These are phyloP conservation scores for Phaeosphaeriaceae sp. DNA, from an alignment of 2,329 filamentous ascomycete genomes.

Conservation along the genomic window DNA sequence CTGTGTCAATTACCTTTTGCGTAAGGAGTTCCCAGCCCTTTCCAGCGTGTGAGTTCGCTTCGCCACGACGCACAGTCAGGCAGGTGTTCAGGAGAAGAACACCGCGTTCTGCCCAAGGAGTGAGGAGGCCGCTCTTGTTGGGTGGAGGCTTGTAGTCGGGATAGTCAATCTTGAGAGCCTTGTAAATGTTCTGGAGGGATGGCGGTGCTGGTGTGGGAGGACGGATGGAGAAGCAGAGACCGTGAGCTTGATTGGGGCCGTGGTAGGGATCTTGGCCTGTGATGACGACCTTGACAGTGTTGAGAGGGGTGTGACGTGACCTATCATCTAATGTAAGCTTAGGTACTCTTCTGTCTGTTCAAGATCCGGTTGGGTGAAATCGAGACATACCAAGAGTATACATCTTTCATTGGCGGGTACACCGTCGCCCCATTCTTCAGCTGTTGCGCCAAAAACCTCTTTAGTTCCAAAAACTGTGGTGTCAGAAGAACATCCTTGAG, in stretches of 20 bases:
- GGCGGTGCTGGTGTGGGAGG: slow-evolving; percentile 88
- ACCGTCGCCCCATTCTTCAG: slow-evolving; percentile 74
- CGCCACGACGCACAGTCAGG: slow-evolving; percentile 87
- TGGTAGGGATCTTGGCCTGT: slow-evolving; percentile 98
- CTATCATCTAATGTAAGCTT: slow-evolving; percentile 55
- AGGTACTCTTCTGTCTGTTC: too few relatives aligned
- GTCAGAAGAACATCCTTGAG: slow-evolving; percentile 85
- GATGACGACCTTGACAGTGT: slow-evolving; percentile 89
- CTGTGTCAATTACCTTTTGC: slow-evolving; percentile 86
- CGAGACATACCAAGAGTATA: slow-evolving; percentile 86
- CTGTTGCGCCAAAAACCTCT: slow-evolving; percentile 84
- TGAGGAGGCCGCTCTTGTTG: slow-evolving; percentile 81
- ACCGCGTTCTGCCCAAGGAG: slow-evolving; percentile 90
- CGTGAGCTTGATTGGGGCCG: slow-evolving; percentile 93
- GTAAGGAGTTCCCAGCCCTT: slow-evolving; percentile 94
- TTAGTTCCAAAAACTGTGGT: slow-evolving; percentile 83
- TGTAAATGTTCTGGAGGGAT: slow-evolving; percentile 94
- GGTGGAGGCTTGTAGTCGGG: slow-evolving; percentile 77
- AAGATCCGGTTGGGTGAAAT: background rate
- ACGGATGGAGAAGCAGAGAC: slow-evolving; percentile 92
- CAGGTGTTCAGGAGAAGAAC: slow-evolving; percentile 95
- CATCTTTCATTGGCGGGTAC: slow-evolving; percentile 85
- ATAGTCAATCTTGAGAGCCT: slow-evolving; percentile 84
- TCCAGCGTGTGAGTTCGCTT: slow-evolving; percentile 83
- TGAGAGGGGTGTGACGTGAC: slow-evolving; percentile 91